phyloP scores from a whole-genome alignment of 179 eudicot genomes.

The Heliamphora ciliata region DNA sequence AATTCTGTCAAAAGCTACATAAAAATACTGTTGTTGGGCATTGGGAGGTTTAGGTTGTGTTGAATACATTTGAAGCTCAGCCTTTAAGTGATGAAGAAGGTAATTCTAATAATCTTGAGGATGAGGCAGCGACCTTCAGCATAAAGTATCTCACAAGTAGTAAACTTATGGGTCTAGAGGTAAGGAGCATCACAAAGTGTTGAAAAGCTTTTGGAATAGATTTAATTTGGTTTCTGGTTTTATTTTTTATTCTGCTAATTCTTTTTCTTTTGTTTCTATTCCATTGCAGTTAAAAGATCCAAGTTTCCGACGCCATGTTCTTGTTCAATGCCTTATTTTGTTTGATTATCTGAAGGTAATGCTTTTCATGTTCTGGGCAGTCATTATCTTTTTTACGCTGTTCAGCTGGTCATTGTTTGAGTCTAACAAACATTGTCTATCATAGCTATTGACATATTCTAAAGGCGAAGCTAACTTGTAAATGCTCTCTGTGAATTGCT shows the following conservation, averaged over 20 bases:
- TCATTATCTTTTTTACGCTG: neutral
- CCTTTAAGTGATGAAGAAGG: constrained; percentile 98
- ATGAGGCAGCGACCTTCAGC: constrained; percentile 80
- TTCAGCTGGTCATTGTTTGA: neutral
- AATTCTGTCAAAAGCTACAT: neutral
- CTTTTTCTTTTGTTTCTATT: constrained; percentile 17
- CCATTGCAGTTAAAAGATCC: constrained; percentile 84
- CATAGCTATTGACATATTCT: neutral
- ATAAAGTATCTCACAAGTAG: constrained; percentile 98
- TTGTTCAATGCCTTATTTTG: constrained; percentile 92
- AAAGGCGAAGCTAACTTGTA: neutral
- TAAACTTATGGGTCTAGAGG: constrained; percentile 98
- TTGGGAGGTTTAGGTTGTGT: constrained; percentile 49
- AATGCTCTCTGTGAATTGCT: neutral
- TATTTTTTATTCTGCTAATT: constrained; percentile 1
- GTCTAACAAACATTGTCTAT: neutral
- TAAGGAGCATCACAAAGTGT: constrained; percentile 21
- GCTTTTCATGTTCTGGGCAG: neutral
- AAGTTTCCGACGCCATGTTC: constrained; percentile 93
- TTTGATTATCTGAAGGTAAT: constrained; percentile 90
- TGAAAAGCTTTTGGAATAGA: neutral
- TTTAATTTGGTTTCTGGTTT: neutral
- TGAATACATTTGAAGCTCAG: constrained; percentile 93
- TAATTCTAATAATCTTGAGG: constrained; percentile 77
- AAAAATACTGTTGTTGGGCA: neutral